These are phyloP conservation scores for Tubosaeta brunneosetosa DNA, from an alignment of 768 basidiomycete species.

Conservation along the genomic window DNA sequence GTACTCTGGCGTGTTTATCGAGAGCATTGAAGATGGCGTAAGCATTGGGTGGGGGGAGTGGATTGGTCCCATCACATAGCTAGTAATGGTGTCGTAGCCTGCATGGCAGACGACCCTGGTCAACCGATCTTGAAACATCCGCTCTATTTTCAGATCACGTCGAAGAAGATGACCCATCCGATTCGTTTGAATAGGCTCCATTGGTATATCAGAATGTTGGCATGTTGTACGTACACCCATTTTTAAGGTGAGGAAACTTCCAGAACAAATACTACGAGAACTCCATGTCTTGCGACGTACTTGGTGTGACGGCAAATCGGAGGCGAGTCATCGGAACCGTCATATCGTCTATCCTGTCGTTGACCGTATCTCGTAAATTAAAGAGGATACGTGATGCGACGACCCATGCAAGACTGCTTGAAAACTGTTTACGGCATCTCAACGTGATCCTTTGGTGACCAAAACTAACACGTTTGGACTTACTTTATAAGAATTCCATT, in stretches of 20 bases:
- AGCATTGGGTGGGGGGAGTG: slow-evolving; percentile 30
- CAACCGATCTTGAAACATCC: too few relatives aligned
- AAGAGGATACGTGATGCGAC: slow-evolving; percentile 12
- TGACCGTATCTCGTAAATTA: background rate
- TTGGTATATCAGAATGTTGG: too few relatives aligned
- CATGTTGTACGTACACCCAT: too few relatives aligned
- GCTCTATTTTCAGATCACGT: too few relatives aligned
- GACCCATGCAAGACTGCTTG: slow-evolving; percentile 7
- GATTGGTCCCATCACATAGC: slow-evolving; percentile 7
- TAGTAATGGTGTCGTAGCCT: background rate
- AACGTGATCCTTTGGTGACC: background rate
- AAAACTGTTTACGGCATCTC: background rate
- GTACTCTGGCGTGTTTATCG: slow-evolving; percentile 58
- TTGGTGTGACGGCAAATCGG: background rate
- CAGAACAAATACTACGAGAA: background rate
- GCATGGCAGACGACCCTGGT: too few relatives aligned
- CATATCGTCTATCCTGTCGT: background rate
- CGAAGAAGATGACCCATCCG: too few relatives aligned
- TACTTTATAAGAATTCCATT: background rate
- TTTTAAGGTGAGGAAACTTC: too few relatives aligned
- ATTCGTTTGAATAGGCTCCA: too few relatives aligned
- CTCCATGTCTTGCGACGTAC: background rate
- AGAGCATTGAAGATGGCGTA: slow-evolving; percentile 35
- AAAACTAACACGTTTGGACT: background rate
- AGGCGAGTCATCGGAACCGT: background rate